Evolutionary conservation across 2,329 filamentous ascomycete species (phyloP).

Genomic region (Saccharata proteae): DNA sequence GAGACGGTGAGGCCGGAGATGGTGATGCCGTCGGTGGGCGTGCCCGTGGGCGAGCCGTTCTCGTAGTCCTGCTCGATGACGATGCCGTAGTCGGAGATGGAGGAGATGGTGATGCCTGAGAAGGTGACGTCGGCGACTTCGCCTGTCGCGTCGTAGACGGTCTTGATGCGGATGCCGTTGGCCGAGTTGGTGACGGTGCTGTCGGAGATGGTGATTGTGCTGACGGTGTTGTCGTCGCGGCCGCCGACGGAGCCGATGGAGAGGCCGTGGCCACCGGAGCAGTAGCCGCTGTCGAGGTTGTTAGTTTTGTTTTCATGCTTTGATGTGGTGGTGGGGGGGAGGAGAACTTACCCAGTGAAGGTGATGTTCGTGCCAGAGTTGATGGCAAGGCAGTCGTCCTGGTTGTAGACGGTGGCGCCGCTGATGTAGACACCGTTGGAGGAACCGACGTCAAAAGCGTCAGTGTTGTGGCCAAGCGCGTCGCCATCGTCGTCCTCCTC

Average conservation of each 20-base stretch:
- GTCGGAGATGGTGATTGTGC: slow-evolving; percentile 35
- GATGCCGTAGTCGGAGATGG: slow-evolving; percentile 38
- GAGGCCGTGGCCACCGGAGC: slow-evolving; percentile 40
- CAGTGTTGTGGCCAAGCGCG: slow-evolving; percentile 30
- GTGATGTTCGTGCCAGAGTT: slow-evolving; percentile 32
- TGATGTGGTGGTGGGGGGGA: too few species aligned
- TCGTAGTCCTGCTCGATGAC: slow-evolving; percentile 42
- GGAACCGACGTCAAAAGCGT: slow-evolving; percentile 40
- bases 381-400: slow-evolving; percentile 44
- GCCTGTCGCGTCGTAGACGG: slow-evolving; percentile 39
- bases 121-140: slow-evolving; percentile 37
- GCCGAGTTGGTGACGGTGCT: slow-evolving; percentile 34
- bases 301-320: slow-evolving; percentile 17
- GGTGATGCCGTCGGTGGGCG: slow-evolving; percentile 35
- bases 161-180: slow-evolving; percentile 45
- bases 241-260: slow-evolving; percentile 44
- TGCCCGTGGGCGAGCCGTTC: slow-evolving; percentile 32
- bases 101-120: slow-evolving; percentile 33
- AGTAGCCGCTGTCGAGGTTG: slow-evolving; percentile 26
- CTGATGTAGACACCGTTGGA: slow-evolving; percentile 32
- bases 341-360: not conserved
- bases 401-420: slow-evolving; percentile 37
- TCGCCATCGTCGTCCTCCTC: slow-evolving; percentile 15
- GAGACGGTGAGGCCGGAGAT: slow-evolving; percentile 32
- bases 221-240: slow-evolving; percentile 38